Evolutionary conservation across 352 stramenopile genomes (phyloP), one percentile per base, ranked within the genome.

Genomic region (Phytophthora podocarpi): DNA sequence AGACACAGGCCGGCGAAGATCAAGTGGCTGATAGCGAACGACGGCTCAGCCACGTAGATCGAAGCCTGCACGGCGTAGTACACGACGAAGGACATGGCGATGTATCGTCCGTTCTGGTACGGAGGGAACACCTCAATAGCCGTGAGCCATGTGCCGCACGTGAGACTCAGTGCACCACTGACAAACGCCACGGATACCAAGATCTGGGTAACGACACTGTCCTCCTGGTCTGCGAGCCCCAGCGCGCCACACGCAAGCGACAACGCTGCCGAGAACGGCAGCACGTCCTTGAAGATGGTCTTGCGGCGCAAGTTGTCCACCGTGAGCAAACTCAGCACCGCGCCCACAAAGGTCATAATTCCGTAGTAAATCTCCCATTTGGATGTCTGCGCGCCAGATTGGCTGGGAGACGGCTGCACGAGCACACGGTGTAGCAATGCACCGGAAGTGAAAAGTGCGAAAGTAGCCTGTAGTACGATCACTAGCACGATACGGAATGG

Each of bases 281-380:
- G 46, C 40, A 94, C 84, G 41, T 94, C 87, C 63, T 96, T 96
- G 61, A 93, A 89, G 21, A 96, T 89, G 9, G 87, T 96, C 68
- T 96, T 96, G 59, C 87, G 85, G n/a, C 84, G 85, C 32, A 96
- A 58, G 41, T 82, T 93, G 56, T 96, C 87, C 10, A 96, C 83
- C 2, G 78, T 93, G 30, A 95, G 68, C 41, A 93, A 32, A 31
- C 85, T 89, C 56, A 95, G 18, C 6, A 89, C 21, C 1, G 83
- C 69, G 18, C 87, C 87, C 4, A 89, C 32, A 34, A 96, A 82
- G 18, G 71, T 88, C 80, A 89, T 91, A 16, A 84, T 51, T 1
- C 85, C 87, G 59, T 91, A 94, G 55, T 89, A 91, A 39, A 91
- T 76, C 55, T 83, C 68, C 87, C 87, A 96, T 49, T 78, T 78